These are phyloP conservation scores for Dimocarpus longan DNA, from an alignment of 345 rosid genomes.

Conservation along the genomic window DNA sequence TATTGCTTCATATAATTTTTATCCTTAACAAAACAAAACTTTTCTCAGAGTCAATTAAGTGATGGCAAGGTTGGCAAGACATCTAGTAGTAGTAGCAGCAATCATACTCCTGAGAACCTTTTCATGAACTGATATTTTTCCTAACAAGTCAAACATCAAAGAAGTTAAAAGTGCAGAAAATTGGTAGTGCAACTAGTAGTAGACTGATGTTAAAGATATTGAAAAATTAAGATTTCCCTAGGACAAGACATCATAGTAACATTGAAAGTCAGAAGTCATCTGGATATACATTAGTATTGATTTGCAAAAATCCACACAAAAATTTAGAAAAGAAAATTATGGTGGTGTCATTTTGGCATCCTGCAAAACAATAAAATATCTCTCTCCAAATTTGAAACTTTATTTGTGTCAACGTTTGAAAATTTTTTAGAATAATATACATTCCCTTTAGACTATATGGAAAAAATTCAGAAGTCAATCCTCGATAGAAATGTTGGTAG, in stretches of 20 bases:
- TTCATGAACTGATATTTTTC: too few relatives aligned
- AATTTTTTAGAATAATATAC: neutral
- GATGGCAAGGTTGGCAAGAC: neutral
- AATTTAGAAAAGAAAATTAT: neutral
- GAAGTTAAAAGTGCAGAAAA: neutral
- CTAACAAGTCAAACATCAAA: too few relatives aligned
- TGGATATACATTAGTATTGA: neutral
- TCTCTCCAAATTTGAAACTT: neutral
- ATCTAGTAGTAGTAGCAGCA: too few relatives aligned
- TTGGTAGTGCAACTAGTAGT: neutral
- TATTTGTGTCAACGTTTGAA: neutral
- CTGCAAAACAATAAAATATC: neutral
- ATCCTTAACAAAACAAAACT: neutral
- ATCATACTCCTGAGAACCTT: too few relatives aligned
- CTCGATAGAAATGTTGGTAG: neutral
- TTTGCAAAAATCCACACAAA: neutral
- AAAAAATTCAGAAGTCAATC: neutral
- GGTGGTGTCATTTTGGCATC: neutral
- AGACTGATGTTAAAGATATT: neutral
- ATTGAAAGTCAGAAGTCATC: neutral
- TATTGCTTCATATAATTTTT: slow-evolving; percentile 4
- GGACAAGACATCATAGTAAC: neutral
- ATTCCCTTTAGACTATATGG: neutral
- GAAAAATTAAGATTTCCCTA: slow-evolving; percentile 1
- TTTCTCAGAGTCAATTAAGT: slow-evolving; percentile 2